Percentiles rank a stretch among this genome's conserved stretches.
These are phyloP conservation scores for Hypsizygus marmoreus DNA, from an alignment of 768 basidiomycete genomes.

Conservation along the genomic window DNA sequence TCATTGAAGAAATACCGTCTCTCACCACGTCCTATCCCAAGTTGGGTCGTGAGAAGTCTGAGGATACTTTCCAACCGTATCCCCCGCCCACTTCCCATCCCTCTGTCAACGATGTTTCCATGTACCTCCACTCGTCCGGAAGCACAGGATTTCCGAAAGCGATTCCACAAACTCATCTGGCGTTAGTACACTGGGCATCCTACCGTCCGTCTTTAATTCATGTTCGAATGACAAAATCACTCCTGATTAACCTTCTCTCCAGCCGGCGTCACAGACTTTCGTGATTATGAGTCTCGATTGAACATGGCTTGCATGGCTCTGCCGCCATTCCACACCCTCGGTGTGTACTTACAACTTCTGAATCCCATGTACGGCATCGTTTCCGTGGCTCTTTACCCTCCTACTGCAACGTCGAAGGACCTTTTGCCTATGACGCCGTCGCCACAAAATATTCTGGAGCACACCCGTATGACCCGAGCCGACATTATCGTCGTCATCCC, in stretches of 20 bases:
- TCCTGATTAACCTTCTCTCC: background rate
- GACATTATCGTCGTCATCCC: constrained; percentile 30
- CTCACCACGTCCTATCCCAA: constrained; percentile 12
- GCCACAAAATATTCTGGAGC: constrained; percentile 35
- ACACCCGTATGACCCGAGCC: constrained; percentile 19
- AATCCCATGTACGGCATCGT: constrained; percentile 22
- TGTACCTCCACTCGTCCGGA: constrained; percentile 40
- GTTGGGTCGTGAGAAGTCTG: constrained; percentile 11
- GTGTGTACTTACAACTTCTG: constrained; percentile 25
- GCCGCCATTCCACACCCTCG: constrained; percentile 35
- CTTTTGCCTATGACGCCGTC: constrained; percentile 34
- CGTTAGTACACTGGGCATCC: constrained; percentile 23
- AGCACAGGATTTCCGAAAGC: constrained; percentile 41
- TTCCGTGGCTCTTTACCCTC: constrained; percentile 28
- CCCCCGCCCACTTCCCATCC: constrained; percentile 9
- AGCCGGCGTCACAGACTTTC: constrained; percentile 14
- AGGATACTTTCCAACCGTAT: constrained; percentile 15
- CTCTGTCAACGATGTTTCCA: constrained; percentile 15
- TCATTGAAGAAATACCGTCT: constrained; percentile 13
- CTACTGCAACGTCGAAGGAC: constrained; percentile 17
- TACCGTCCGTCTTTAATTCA: constrained; percentile 21
- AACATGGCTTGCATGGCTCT: constrained; percentile 27
- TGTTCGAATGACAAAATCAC: background rate
- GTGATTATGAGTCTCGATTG: constrained; percentile 8
- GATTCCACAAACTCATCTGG: constrained; percentile 27